A percentile compares a stretch with the other conserved stretches of the same genome.
Conservation (phyloP, 2,329 filamentous ascomycete species). For the Talaromyces sp. region DNA sequence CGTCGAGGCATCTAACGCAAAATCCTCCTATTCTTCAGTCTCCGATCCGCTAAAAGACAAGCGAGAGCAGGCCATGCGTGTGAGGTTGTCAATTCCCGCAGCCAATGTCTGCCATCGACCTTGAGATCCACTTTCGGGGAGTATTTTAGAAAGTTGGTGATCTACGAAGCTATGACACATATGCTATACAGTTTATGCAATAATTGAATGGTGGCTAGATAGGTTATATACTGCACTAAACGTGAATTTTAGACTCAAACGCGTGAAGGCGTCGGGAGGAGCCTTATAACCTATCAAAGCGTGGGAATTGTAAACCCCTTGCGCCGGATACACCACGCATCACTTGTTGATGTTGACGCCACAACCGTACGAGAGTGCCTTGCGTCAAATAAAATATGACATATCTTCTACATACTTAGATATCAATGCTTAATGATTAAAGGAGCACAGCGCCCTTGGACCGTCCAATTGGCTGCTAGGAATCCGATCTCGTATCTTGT, state of each 20-base stretch:
- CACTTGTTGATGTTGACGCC: neutral
- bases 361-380: neutral
- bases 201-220: neutral
- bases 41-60: neutral
- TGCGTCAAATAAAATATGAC: conserved; percentile 7
- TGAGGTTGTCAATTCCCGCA: neutral
- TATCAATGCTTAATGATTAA: neutral
- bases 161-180: conserved; percentile 5
- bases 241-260: neutral
- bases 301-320: conserved; percentile 1
- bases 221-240: neutral
- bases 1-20: neutral
- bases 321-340: conserved; percentile 6
- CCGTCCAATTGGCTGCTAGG: neutral
- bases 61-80: neutral
- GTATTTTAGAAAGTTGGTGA: neutral
- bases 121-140: conserved; percentile 6
- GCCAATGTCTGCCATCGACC: neutral
- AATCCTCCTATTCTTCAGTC: neutral
- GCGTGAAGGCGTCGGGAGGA: neutral
- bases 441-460: neutral
- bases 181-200: neutral
- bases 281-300: neutral
- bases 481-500: neutral
- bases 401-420: neutral